Base-by-base conservation (phyloP, 352 stramenopile genomes). In the Phytophthora pseudosyringae region DNA sequence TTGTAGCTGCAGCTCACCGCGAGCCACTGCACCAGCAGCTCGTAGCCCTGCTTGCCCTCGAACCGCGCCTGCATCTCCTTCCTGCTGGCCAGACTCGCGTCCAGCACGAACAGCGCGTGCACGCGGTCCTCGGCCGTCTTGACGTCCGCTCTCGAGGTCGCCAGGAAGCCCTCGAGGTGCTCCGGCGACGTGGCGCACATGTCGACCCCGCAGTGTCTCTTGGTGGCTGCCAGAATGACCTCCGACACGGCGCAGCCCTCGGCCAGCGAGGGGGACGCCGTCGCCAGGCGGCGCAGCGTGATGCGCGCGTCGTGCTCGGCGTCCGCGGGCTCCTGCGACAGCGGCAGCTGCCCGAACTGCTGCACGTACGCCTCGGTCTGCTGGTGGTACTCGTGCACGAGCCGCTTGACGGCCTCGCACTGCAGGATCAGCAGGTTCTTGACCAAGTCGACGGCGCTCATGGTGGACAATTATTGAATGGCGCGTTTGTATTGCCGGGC, bases 391-490 rank as follows among this genome's bases (percentile, higher is more conserved):
- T 90, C 80, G 15, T 39, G 61, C 35, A 80, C 54, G 16, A 85
- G 83, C 39, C 60, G 33, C 47, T 76, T 69, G 9, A 81, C 50
- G 13, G 73, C 79, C 55, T 85, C 73, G 29, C 64, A 62, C 67
- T 94, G 83, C 40, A 92, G 70, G 28, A 94, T 56, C 38, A 92
- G 46, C 59, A 88, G 45, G 59, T 74, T 88, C 67, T 79, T 78
- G 35, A 91, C 71, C 64, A 86, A 51, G 13, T 83, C 57, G 12
- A 21, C 4, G 2, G 48, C 48, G 10, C 48, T 70, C 59, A 70
- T 71, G 21, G 39, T 10, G 29, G 18, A 21, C 2, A 21, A 21
- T 21, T 21, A 21, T 21, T 2, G n/a, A 21, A 21, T 21, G 21
- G 21, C 2, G 21, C 21, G 21, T 2, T 21, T 21, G 21, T 2